A percentile compares a stretch with the other conserved stretches of the same genome.
These are phyloP conservation scores for Metarhizium album DNA, from an alignment of 2,329 filamentous ascomycete species.

Conservation along the genomic window DNA sequence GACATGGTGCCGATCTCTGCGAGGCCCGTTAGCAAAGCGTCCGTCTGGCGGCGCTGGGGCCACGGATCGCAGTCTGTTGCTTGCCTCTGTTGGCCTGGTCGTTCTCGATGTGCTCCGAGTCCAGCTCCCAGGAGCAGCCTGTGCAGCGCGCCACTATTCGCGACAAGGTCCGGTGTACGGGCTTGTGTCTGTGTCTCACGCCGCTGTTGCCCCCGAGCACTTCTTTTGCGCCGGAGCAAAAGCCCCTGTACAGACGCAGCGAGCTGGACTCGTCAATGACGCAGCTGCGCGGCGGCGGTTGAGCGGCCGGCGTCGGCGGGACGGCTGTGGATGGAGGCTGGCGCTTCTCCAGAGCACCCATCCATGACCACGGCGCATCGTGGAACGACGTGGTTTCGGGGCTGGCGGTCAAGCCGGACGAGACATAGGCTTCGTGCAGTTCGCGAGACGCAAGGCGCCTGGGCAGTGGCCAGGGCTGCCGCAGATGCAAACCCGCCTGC, in stretches of 20 bases:
- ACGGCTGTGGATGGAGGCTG: not conserved
- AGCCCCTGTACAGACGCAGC: conserved; percentile 41
- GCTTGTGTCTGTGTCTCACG: conserved; percentile 39
- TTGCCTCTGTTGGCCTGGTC: conserved; percentile 38
- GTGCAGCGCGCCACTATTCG: conserved; percentile 36
- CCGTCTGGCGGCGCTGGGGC: too few relatives aligned
- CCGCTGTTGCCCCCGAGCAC: conserved; percentile 36
- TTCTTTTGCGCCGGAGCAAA: conserved; percentile 43
- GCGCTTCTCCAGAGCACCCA: not conserved
- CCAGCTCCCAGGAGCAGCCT: conserved; percentile 41
- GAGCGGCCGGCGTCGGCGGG: not conserved
- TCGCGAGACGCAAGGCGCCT: not conserved
- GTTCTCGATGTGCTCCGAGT: conserved; percentile 39
- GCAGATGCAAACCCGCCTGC: not conserved
- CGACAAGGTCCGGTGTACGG: conserved; percentile 23
- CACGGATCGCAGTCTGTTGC: not conserved
- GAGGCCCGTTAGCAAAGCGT: not conserved
- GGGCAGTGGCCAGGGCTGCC: conserved; percentile 1
- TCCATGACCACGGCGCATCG: not conserved
- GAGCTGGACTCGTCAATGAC: conserved; percentile 35
- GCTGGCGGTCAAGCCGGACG: not conserved
- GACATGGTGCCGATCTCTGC: conserved; percentile 30
- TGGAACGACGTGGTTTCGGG: not conserved
- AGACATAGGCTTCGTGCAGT: not conserved
- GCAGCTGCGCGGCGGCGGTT: conserved; percentile 20